phyloP scores from a whole-genome alignment of 352 stramenopile species.

The Pythium phragmitis region DNA sequence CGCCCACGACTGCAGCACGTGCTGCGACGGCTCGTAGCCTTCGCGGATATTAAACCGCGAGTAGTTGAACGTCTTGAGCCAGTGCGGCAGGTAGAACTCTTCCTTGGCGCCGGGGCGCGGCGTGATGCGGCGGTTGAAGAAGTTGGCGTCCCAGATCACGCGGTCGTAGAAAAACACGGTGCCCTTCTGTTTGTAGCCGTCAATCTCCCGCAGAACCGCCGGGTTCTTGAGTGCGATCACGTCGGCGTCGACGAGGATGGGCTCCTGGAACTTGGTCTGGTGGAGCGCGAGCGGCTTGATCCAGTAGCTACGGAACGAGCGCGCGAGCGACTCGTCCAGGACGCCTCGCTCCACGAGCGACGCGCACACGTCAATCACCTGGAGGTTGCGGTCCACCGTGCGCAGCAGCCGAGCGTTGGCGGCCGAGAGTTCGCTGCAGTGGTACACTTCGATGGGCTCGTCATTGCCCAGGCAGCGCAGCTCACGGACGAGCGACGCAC shows the following conservation, averaged over 20 bases:
- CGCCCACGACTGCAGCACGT: slow-evolving; percentile 38
- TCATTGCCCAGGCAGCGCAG: slow-evolving; percentile 29
- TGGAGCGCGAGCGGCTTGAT: slow-evolving; percentile 29
- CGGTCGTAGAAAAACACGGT: slow-evolving; percentile 50
- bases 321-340: slow-evolving; percentile 21
- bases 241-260: slow-evolving; percentile 28
- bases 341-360: slow-evolving; percentile 21
- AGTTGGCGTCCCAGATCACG: slow-evolving; percentile 35
- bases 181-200: slow-evolving; percentile 32
- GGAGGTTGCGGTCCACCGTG: slow-evolving; percentile 25
- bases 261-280: slow-evolving; percentile 18
- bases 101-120: slow-evolving; percentile 14
- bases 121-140: slow-evolving; percentile 34
- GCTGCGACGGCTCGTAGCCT: slow-evolving; percentile 31
- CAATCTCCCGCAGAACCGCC: slow-evolving; percentile 15
- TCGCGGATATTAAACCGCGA: slow-evolving; percentile 31
- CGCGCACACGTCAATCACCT: slow-evolving; percentile 36
- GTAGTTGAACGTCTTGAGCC: slow-evolving; percentile 54
- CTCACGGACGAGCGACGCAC: slow-evolving; percentile 33
- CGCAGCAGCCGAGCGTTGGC: slow-evolving; percentile 18
- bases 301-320: slow-evolving; percentile 29
- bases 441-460: slow-evolving; percentile 33
- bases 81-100: slow-evolving; percentile 29
- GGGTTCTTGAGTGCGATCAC: slow-evolving; percentile 24
- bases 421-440: slow-evolving; percentile 29